Base-by-base conservation (phyloP, 2,329 filamentous ascomycete genomes). In the Apiospora saccharicola region DNA sequence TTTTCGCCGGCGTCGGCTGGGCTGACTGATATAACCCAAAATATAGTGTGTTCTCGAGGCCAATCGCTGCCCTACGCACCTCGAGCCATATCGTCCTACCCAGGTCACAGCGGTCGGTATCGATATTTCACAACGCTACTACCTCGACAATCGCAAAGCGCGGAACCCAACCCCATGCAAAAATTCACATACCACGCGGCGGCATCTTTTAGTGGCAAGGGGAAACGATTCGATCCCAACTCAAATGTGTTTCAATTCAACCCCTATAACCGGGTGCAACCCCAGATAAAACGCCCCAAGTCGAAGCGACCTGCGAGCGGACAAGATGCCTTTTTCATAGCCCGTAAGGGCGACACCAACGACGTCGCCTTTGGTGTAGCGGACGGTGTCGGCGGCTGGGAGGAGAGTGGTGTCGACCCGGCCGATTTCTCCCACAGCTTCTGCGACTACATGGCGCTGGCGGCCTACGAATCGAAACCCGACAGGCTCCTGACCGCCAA, bases 361-460 rank as follows among this genome's bases (percentile, higher is more conserved):
- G 87, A 91, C 53, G 89, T 98, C 14, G 94, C 95, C 0, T 92
- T 99, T 76, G 96, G 94, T 24, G 90, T 99, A 34, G 95, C 95
- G 70, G 96, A 99, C 81, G 96, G 96, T 14, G 96, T 99, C 0
- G 96, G 96, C 68, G 96, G 96, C 47, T 99, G 96, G 95, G 90
- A 93, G 75, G 94, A 98, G 77, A 96, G 93, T 51, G 95, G 95
- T 64, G 92, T 99, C 70, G 95, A 99, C 79, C 95, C 96, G 12
- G 95, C 95, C 41, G 94, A 98, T 83, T 98, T 98, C 83, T 96
- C 96, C 4, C 96, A 98, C 81, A 94, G 93, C 53, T 86, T 99
- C 73, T 98, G 96, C 86, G 92, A 94, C 77, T 93, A 97, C 82
- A 98, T 98, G 95, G 94, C 95, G 3, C 87, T 91, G 69, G 90